Conservation (phyloP, 352 stramenopile genomes). For the Pythium folliculosum region DNA sequence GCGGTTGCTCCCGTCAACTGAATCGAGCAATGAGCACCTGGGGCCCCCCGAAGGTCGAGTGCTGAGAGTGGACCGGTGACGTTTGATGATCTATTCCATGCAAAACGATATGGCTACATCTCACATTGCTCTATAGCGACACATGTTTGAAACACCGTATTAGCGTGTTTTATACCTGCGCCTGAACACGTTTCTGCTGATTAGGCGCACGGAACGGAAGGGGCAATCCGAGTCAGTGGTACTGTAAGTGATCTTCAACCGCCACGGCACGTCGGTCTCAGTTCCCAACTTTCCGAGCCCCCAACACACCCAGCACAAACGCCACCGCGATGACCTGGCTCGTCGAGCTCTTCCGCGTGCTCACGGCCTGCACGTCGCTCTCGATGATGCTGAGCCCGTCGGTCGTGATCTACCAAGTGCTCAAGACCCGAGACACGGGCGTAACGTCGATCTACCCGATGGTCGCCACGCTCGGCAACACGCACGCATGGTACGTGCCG, state of each 20-base stretch:
- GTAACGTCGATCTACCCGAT: constrained; percentile 49
- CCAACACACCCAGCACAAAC: not conserved
- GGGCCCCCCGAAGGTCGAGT: too few species aligned
- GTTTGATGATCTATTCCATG: too few species aligned
- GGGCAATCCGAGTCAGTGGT: not conserved
- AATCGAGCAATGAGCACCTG: too few species aligned
- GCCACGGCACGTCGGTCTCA: not conserved
- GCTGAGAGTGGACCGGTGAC: too few species aligned
- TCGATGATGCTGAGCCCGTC: constrained; percentile 49
- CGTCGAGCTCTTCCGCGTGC: constrained; percentile 27
- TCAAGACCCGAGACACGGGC: constrained; percentile 40
- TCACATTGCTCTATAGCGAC: not conserved
- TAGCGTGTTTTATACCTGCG: constrained; percentile 3
- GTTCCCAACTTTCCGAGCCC: not conserved
- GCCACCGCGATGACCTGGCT: constrained; percentile 5
- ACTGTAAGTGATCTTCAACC: too few species aligned
- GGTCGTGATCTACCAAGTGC: constrained; percentile 35
- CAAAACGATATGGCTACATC: not conserved
- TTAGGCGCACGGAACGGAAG: constrained; percentile 7
- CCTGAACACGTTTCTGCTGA: not conserved
- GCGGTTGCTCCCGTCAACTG: too few species aligned
- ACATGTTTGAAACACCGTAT: not conserved
- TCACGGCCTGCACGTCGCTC: constrained; percentile 34
- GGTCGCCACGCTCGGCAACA: constrained; percentile 42
- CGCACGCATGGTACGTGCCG: constrained; percentile 29